Conservation (phyloP, 2,329 filamentous ascomycete species). For the Fonsecaea nubica region DNA sequence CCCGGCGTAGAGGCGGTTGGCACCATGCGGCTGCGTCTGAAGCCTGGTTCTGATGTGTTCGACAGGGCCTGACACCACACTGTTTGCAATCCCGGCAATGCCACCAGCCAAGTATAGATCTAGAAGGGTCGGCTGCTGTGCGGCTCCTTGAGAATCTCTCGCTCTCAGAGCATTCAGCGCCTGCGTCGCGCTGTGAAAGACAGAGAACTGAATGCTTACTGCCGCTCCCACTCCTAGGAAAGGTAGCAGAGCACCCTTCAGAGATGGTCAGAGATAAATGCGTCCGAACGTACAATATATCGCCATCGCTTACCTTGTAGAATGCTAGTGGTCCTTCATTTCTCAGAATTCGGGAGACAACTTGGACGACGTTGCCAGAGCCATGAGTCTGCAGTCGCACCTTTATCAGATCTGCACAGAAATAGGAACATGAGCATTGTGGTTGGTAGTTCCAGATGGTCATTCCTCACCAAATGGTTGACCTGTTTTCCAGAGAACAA, state of each 20-base stretch:
- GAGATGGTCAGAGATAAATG: background rate
- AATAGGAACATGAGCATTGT: background rate
- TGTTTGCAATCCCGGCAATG: slow-evolving; percentile 26
- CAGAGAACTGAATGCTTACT: slow-evolving; percentile 29
- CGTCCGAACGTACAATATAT: background rate
- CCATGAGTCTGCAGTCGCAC: slow-evolving; percentile 26
- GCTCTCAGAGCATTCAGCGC: slow-evolving; percentile 3
- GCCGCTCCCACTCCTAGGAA: slow-evolving; percentile 14
- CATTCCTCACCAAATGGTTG: slow-evolving; percentile 13
- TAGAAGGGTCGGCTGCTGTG: background rate
- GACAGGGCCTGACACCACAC: slow-evolving; percentile 23
- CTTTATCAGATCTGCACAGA: slow-evolving; percentile 21
- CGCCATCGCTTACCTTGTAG: background rate
- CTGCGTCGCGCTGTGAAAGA: slow-evolving; percentile 24
- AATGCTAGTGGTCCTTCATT: slow-evolving; percentile 14
- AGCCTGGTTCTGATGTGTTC: slow-evolving; percentile 31
- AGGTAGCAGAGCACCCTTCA: slow-evolving; percentile 4
- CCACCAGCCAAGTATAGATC: slow-evolving; percentile 23
- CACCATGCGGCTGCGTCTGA: slow-evolving; percentile 24
- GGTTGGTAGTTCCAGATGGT: background rate
- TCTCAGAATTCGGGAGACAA: slow-evolving; percentile 1
- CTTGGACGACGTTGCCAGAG: slow-evolving; percentile 21
- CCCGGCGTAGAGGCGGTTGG: slow-evolving; percentile 20
- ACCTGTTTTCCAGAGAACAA: background rate
- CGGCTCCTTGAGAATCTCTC: background rate